These are phyloP conservation scores for Magnusiomyces suaveolens DNA, from an alignment of 1,139 yeast species.

Conservation along the genomic window DNA sequence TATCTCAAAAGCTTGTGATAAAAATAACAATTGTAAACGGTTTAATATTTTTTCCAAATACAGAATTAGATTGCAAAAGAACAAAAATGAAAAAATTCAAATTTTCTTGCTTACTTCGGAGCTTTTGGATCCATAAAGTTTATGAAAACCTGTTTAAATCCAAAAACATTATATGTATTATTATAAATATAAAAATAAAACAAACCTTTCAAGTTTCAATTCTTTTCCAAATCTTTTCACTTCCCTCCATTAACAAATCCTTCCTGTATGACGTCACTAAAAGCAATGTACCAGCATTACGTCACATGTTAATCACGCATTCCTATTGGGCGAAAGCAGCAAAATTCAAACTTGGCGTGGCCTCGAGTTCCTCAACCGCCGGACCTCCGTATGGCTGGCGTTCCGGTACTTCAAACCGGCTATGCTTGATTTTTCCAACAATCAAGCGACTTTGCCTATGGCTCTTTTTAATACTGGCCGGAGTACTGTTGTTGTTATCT, in stretches of 20 bases:
- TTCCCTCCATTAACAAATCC: neutral
- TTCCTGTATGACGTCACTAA: neutral
- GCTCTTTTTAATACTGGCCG: neutral
- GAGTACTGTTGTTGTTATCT: constrained; percentile 8
- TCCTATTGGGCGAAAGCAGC: neutral
- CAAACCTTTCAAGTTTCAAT: no score
- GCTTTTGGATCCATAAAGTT: neutral
- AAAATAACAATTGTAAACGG: no score
- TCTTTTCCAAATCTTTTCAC: neutral
- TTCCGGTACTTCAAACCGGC: constrained; percentile 23
- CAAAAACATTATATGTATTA: no score
- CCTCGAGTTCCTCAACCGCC: constrained; percentile 20
- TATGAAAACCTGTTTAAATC: neutral
- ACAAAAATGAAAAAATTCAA: neutral
- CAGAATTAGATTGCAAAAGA: neutral
- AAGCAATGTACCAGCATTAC: no score
- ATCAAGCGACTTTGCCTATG: neutral
- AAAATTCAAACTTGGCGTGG: neutral
- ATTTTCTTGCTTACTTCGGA: neutral
- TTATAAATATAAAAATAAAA: no score
- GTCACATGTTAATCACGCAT: neutral
- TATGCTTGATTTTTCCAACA: constrained; percentile 8
- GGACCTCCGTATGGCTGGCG: constrained; percentile 31
- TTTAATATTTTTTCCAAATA: no score
- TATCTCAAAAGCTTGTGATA: no score